Evolutionary conservation across 1,284 basidiomycete species (phyloP), one percentile per base, ranked within the genome.

Genomic region (Microbotryum intermedium): DNA sequence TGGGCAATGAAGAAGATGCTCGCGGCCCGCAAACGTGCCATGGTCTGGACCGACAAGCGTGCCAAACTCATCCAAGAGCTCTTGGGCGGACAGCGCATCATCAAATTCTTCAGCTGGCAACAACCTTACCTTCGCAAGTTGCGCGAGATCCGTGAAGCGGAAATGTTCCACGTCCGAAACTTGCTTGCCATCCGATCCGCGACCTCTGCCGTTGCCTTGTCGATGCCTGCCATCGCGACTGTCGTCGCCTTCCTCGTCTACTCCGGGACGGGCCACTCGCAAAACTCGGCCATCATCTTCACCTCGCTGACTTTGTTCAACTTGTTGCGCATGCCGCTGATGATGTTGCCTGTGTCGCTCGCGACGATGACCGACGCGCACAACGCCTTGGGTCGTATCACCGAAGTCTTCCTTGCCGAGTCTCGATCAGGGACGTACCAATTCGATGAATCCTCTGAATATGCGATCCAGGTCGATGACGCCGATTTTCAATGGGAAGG

Each of bases 1-100:
- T 71, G 77, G 58, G 80, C 83, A 49, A 88, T 95, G 85, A 87
- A 84, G 73, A 77, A 76, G 18, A 79, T 93, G 53, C 89, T 94
- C 73, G 74, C 72, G 3, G 73, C 87, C 50, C 82, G 92, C 20
- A 79, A 80, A 62, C 86, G 86, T 71, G 84, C 84, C 47, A 94
- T 95, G 88, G 73, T 77, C 4, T 97, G 88, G 88, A 97, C 92
- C 0, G 93, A 97, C 72, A 66, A 86, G 67, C 81, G 90, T 18
- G 85, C 87, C 6, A 88, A 92, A 69, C 75, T 90, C 3, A 79
- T 92, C 7, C 87, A 90, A 72, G 90, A 87, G 70, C 78, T 93
- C 4, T 28, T 94, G 2, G 84, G 85, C 21, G 88, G 88, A 0
- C 91, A 93, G 82, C 85, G 87, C 68, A 81, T 93, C 58, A 87